These are phyloP conservation scores for Kwoniella dendrophila DNA, from an alignment of 768 basidiomycete genomes.

Conservation along the genomic window DNA sequence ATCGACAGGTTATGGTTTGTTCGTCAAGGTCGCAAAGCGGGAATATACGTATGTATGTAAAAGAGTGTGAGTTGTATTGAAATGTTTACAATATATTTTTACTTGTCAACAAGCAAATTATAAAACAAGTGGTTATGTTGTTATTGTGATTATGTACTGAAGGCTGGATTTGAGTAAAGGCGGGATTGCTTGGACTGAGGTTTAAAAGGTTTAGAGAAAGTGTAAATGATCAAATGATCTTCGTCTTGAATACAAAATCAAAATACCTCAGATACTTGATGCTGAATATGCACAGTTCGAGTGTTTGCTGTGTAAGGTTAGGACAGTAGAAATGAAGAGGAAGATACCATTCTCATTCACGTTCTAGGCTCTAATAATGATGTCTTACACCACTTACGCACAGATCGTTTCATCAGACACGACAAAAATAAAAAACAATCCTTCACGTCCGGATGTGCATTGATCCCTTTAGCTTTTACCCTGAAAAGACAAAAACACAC, in stretches of 20 bases:
- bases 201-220: background rate
- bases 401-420: slow-evolving; percentile 19
- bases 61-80: no score
- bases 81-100: no score
- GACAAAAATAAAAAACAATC: slow-evolving; percentile 1
- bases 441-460: background rate
- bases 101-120: slow-evolving; percentile 5
- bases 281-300: no score
- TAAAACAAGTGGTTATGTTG: background rate
- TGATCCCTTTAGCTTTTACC: background rate
- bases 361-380: slow-evolving; percentile 2
- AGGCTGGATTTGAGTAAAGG: background rate
- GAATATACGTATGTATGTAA: background rate
- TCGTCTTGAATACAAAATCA: background rate
- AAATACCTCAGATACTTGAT: no score
- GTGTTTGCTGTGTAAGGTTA: no score
- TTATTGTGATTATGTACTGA: background rate
- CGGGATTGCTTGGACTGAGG: background rate
- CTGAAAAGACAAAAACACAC: no score
- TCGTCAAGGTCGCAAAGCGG: background rate
- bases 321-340: background rate
- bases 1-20: no score
- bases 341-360: no score
- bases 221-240: background rate
- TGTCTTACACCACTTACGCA: background rate